Percentiles rank a stretch among this genome's conserved stretches.
Evolutionary conservation across 371 early-diverging fungal species (phyloP).

Genomic region (Coemansia sp.): DNA sequence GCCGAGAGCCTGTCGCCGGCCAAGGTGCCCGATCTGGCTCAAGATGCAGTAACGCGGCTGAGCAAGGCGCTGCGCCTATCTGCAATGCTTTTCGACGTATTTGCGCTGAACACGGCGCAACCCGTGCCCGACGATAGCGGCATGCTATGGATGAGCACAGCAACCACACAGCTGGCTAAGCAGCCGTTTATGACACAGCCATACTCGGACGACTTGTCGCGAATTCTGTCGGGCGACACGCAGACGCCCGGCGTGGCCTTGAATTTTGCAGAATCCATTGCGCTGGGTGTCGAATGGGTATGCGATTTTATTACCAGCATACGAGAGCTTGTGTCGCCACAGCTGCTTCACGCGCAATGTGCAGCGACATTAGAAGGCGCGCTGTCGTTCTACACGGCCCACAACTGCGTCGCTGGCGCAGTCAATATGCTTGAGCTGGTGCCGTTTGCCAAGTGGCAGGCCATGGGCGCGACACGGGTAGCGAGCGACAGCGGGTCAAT

Average conservation of each 20-base stretch:
- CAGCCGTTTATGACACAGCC: constrained; percentile 23
- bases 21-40: constrained; percentile 15
- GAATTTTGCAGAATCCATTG: background rate
- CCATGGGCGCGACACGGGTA: constrained; percentile 10
- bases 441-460: constrained; percentile 16
- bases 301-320: constrained; percentile 25
- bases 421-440: constrained; percentile 1
- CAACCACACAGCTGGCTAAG: constrained; percentile 10
- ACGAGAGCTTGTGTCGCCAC: constrained; percentile 2
- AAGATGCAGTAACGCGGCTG: constrained; percentile 8
- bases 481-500: constrained; percentile 5
- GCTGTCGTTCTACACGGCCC: background rate
- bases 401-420: background rate
- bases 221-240: constrained; percentile 4
- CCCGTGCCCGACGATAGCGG: background rate
- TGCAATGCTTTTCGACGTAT: constrained; percentile 26
- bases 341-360: constrained; percentile 19
- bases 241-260: background rate
- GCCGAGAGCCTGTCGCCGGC: constrained; percentile 18
- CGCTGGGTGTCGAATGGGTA: constrained; percentile 19
- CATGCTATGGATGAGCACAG: background rate
- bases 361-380: constrained; percentile 20
- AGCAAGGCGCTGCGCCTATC: constrained; percentile 16
- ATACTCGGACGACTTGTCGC: constrained; percentile 7
- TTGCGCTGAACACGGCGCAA: constrained; percentile 30